Conservation (phyloP, 441 rosid species). For the Adansonia gregorii region DNA sequence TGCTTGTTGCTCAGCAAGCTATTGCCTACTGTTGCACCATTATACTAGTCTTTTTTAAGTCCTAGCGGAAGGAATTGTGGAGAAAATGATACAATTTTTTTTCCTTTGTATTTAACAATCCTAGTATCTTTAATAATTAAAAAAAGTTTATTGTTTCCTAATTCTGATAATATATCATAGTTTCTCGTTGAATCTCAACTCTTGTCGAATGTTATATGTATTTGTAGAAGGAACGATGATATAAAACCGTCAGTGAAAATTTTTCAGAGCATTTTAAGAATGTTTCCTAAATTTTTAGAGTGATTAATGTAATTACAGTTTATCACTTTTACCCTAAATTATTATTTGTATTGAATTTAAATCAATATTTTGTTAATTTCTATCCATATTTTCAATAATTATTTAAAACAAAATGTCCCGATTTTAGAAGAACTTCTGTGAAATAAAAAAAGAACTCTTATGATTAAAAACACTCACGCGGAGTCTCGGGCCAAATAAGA, state of each 20-base stretch:
- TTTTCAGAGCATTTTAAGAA: no score
- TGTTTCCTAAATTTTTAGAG: no score
- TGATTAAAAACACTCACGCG: neutral
- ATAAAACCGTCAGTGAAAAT: no score
- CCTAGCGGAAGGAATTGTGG: conserved; percentile 11
- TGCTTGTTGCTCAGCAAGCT: neutral
- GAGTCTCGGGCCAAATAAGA: neutral
- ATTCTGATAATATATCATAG: neutral
- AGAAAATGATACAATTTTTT: conserved; percentile 2
- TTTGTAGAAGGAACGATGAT: neutral
- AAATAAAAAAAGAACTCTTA: neutral
- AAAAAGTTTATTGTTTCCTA: neutral
- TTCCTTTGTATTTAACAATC: conserved; percentile 1
- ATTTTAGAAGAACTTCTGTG: neutral
- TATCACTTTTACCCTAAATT: no score
- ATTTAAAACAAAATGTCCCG: neutral
- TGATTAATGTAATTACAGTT: no score
- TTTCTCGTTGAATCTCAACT: neutral
- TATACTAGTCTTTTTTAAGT: neutral
- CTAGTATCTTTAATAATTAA: neutral
- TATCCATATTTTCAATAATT: no score
- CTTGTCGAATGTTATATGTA: neutral
- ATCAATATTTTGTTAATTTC: no score
- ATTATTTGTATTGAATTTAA: no score
- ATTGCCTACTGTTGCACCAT: neutral